Conservation (phyloP, 257 asterid genomes). For the Solanum commersonii region DNA sequence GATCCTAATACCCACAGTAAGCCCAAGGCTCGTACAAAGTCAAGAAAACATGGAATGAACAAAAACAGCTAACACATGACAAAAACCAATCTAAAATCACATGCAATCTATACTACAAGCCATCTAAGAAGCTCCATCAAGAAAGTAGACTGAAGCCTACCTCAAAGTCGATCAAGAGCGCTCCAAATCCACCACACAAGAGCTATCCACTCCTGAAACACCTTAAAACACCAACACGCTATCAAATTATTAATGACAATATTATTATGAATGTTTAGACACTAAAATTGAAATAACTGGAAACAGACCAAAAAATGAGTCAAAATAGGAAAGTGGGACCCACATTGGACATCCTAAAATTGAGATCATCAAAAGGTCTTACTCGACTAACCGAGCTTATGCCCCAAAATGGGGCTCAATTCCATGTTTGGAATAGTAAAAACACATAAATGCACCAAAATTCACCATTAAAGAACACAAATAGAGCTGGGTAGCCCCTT, state of each 20-base stretch:
- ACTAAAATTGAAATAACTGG: not conserved
- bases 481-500: too few species aligned
- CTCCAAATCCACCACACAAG: not conserved
- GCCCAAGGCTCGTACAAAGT: not conserved
- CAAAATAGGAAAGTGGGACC: not conserved
- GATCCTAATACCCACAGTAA: not conserved
- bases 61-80: not conserved
- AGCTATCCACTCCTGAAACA: not conserved
- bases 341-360: too few species aligned
- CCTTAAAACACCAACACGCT: not conserved
- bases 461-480: too few species aligned
- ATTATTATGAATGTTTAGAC: not conserved
- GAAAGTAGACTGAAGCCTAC: not conserved
- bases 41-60: too few species aligned
- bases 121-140: too few species aligned
- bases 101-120: not conserved
- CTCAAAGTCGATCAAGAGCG: not conserved
- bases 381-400: not conserved
- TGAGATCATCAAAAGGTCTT: not conserved
- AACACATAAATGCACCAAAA: too few species aligned
- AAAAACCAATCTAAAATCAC: not conserved
- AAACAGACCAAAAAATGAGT: not conserved
- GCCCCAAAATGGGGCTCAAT: not conserved
- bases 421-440: too few species aligned
- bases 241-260: too few species aligned